Conservation (phyloP, 768 basidiomycete genomes). For the Boletus vinaceobasis region DNA sequence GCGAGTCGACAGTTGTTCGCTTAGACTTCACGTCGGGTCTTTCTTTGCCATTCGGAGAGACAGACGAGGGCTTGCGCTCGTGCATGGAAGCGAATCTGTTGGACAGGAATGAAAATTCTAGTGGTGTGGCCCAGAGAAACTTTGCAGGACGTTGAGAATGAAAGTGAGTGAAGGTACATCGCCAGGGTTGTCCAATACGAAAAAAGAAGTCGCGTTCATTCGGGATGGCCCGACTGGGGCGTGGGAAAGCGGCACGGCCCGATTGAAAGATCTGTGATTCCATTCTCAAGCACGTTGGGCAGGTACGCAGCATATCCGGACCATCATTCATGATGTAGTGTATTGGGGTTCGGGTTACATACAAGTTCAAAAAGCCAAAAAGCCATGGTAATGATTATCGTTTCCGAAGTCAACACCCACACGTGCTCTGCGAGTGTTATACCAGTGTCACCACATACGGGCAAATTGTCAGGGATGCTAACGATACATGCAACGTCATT, state of each 20-base stretch:
- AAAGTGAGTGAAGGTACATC: background rate
- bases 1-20: background rate
- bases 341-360: constrained; percentile 17
- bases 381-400: constrained; percentile 13
- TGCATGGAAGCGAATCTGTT: constrained; percentile 9
- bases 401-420: constrained; percentile 21
- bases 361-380: constrained; percentile 11
- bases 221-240: background rate
- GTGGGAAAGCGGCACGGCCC: constrained; percentile 17
- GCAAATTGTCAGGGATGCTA: background rate
- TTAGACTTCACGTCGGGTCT: background rate
- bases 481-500: background rate
- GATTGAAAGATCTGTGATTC: constrained; percentile 23
- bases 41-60: constrained; percentile 8
- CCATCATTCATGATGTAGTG: constrained; percentile 5
- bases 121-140: background rate
- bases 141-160: constrained; percentile 5
- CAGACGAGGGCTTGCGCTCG: constrained; percentile 7
- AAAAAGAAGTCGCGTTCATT: background rate
- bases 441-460: background rate
- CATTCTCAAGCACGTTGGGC: constrained; percentile 22
- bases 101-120: constrained; percentile 1
- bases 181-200: background rate
- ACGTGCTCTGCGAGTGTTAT: constrained; percentile 11
- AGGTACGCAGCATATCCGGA: constrained; percentile 14